Percentiles rank a stretch among this genome's conserved stretches.
Conservation (phyloP, 2,329 filamentous ascomycete genomes). For the Exophiala calicioides region DNA sequence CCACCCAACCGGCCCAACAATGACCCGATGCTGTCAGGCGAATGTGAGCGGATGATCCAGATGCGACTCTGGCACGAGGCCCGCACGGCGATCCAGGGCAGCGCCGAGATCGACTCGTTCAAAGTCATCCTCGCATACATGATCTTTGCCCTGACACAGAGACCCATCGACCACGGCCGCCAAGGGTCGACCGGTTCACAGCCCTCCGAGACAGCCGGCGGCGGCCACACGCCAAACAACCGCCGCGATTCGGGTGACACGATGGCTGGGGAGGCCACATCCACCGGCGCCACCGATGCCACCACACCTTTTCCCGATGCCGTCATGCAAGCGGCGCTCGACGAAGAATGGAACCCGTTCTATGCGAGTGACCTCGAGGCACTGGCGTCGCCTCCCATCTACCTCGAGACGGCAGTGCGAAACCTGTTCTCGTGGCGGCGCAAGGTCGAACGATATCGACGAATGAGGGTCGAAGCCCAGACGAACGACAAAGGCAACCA, state of each 20-base stretch:
- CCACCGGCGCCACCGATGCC: not conserved
- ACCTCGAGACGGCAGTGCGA: slow-evolving; percentile 25
- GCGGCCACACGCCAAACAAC: not conserved
- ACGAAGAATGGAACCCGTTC: slow-evolving; percentile 22
- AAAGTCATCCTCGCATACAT: slow-evolving; percentile 48
- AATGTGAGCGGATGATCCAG: slow-evolving; percentile 39
- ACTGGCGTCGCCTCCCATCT: slow-evolving; percentile 18
- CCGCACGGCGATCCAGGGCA: slow-evolving; percentile 40
- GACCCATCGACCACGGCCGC: slow-evolving; percentile 35
- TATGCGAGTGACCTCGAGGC: slow-evolving; percentile 17
- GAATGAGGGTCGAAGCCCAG: slow-evolving; percentile 6
- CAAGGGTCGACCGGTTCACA: not conserved
- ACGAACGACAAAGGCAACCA: not conserved
- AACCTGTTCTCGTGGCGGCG: slow-evolving; percentile 24
- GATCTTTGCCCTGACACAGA: slow-evolving; percentile 49
- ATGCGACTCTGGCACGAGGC: slow-evolving; percentile 47
- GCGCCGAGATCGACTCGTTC: slow-evolving; percentile 47
- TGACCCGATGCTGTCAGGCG: slow-evolving; percentile 12
- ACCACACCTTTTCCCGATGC: not conserved
- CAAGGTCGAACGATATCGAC: slow-evolving; percentile 18
- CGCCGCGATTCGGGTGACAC: not conserved
- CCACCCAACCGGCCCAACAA: not conserved
- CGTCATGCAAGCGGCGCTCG: slow-evolving; percentile 1
- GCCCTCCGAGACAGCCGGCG: not conserved
- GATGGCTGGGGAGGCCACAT: slow-evolving; percentile 1